Evolutionary conservation across 768 basidiomycete genomes (phyloP), one percentile per base, ranked within the genome.

Genomic region (Lepiota subincarnata): DNA sequence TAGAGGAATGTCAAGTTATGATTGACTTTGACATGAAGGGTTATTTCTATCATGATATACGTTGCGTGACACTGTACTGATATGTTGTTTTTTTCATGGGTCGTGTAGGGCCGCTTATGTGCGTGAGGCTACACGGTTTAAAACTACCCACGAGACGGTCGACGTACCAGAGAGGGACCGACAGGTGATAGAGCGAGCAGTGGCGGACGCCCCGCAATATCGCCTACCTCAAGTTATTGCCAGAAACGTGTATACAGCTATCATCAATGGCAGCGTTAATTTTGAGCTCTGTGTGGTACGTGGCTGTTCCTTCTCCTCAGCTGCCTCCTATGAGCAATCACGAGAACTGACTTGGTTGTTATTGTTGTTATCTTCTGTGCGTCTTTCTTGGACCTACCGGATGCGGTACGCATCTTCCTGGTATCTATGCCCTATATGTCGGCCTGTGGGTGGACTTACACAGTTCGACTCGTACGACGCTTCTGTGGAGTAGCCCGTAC

Each of bases 231-330:
- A 60, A 35, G 58, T 58, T 3, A 59, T 64, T 35, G 65, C 64
- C 7, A 35, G 46, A 38, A 57, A 50, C 3, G 59, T 63, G 28
- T 65, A 59, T 50, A 58, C 57, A 12, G 60, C 60, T 34, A 63
- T 66, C 31, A 60, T 66, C 48, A 60, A 63, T 18, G 54, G 57
- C 4, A 64, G 61, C 39, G 58, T 64, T 8, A 43, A 57, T 8
- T 68, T 68, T 39, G 61, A 66, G 50, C 50, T 66, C 16, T 65
- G 63, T 54, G 57, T 64, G 35, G 65, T 65, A 45, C 40, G 61
- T 57, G 11, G 19, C 26, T 18, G 28, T 11, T 50, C 43, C 53
- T 13, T 47, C 16, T 47, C 10, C 28, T 36, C 41, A 49, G 37
- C 24, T n/a, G 47, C 14, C 12, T 34, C n/a, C 36, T 18, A 37